Conservation (phyloP, 2,329 filamentous ascomycete species). For the Fusarium proliferatum region DNA sequence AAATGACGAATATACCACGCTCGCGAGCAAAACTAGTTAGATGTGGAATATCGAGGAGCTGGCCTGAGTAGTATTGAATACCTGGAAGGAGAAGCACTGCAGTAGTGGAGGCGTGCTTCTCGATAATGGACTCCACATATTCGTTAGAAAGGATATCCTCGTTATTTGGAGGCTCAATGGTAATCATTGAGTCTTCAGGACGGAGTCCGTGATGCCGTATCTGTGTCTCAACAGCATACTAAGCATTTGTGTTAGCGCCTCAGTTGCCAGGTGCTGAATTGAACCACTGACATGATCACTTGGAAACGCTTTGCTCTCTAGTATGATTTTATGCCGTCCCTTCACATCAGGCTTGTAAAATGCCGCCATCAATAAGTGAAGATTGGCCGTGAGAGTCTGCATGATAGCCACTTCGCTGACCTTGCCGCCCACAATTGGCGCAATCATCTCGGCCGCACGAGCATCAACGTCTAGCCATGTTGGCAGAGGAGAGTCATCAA, state of each 20-base stretch:
- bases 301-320: constrained; percentile 87
- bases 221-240: constrained; percentile 85
- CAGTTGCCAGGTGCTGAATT: not conserved
- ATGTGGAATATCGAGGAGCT: constrained; percentile 79
- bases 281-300: constrained; percentile 73
- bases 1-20: constrained; percentile 76
- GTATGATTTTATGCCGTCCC: constrained; percentile 75
- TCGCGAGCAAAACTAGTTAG: constrained; percentile 80
- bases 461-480: constrained; percentile 81
- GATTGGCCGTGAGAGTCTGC: constrained; percentile 82
- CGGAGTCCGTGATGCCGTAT: constrained; percentile 74
- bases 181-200: constrained; percentile 73
- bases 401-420: constrained; percentile 81
- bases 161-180: constrained; percentile 68
- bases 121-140: constrained; percentile 77
- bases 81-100: constrained; percentile 82
- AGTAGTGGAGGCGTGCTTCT: constrained; percentile 73
- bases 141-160: constrained; percentile 71
- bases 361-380: constrained; percentile 82
- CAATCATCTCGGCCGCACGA: constrained; percentile 74
- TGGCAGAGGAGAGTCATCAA: constrained; percentile 72
- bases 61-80: constrained; percentile 88
- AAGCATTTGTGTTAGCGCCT: constrained; percentile 8
- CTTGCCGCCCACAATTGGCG: constrained; percentile 74
- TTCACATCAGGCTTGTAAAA: constrained; percentile 76